A percentile compares a stretch with the other conserved stretches of the same genome.
phyloP scores from a whole-genome alignment of 2,329 filamentous ascomycete species.

The Chaetomium strumarium region DNA sequence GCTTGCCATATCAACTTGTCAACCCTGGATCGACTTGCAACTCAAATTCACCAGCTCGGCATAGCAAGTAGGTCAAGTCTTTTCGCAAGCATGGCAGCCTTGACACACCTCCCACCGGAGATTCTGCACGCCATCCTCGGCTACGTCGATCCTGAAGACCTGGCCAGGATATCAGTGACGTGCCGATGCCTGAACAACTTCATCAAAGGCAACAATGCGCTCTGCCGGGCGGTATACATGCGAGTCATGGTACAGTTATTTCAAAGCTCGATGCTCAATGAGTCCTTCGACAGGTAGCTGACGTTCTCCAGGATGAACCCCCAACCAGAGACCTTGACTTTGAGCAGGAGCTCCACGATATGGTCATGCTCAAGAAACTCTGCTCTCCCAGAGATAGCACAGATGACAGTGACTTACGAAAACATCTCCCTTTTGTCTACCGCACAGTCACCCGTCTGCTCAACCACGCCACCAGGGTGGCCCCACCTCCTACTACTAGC shows the following conservation, averaged over 20 bases:
- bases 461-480: constrained; percentile 30
- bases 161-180: constrained; percentile 45
- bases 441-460: constrained; percentile 41
- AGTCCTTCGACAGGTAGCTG: background rate
- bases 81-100: constrained; percentile 4
- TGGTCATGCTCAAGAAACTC: constrained; percentile 40
- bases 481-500: background rate
- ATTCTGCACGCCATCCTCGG: constrained; percentile 56
- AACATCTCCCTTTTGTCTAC: constrained; percentile 44
- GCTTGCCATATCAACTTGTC: no score
- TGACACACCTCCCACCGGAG: constrained; percentile 53
- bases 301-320: constrained; percentile 33
- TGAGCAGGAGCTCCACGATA: constrained; percentile 37
- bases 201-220: constrained; percentile 49
- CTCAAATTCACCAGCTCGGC: background rate
- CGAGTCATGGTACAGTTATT: constrained; percentile 42
- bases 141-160: constrained; percentile 50
- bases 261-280: background rate
- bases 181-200: constrained; percentile 49
- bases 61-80: background rate
- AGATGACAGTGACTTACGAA: constrained; percentile 29
- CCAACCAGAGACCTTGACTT: constrained; percentile 27
- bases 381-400: constrained; percentile 30
- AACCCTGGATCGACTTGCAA: no score
- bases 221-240: constrained; percentile 60